Evolutionary conservation across 1,139 yeast genomes (phyloP), one percentile per base, ranked within the genome.

Genomic region (Yamadazyma mexicana): DNA sequence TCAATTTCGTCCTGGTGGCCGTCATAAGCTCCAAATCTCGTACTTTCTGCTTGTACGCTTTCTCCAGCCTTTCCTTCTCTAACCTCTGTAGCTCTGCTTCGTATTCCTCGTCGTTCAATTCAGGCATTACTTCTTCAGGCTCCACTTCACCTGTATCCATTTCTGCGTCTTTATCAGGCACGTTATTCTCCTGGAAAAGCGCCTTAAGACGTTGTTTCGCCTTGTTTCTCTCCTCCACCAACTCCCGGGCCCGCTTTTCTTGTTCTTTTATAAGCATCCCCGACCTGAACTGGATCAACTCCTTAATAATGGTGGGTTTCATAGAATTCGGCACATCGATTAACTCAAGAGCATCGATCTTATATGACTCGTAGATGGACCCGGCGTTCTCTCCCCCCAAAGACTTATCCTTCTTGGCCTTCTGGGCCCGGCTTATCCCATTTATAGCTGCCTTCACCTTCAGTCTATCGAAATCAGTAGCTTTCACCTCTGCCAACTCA

Each of bases 281-380:
- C 9, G 84, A 69, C 50, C 92, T 63, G 54, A 84, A 84, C 46
- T 74, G 77, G 37, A 81, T 66, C 40, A 84, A 77, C 46, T 81
- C 84, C 43, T 73, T 72, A 32, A 74, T 75, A 26, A 83, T 75
- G 26, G 66, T 69, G n/a, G 79, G 83, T 34, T 79, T 62, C 63
- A 79, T 66, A 31, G 76, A 75, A 26, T 66, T 62, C 2, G 91
- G 89, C 5, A 84, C 75, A 51, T 82, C 91, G 12, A 75, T 65
- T 42, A 84, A 58, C 47, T 83, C 88, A 42, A 66, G 65, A 16
- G 74, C 65, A 54, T 84, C 87, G 17, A 84, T 78, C 40, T 73
- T 68, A 52, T 84, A 83, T 23, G 64, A 55, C 49, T 66, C 68
- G 46, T 64, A 64, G 18, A 12, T 17, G 8, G 29, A 15, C 15